Percentiles rank a stretch among this genome's conserved stretches.
Conservation (phyloP, 257 asterid species). For the Anisodus tanguticus region DNA sequence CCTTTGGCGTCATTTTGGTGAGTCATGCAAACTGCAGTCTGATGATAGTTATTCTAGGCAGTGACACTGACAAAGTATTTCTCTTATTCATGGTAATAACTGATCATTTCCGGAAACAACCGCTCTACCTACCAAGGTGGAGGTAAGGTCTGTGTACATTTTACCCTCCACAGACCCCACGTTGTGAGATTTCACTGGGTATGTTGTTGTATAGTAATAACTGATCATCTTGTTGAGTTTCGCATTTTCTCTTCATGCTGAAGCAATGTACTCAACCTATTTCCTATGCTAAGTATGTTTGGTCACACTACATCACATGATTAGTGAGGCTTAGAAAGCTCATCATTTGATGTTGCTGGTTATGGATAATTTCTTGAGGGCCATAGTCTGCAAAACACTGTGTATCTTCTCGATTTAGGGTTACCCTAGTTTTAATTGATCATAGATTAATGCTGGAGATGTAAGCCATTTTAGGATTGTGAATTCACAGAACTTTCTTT, state of each 20-base stretch:
- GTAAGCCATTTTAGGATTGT: conserved; percentile 8
- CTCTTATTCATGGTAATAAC: neutral
- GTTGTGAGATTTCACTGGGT: too few relatives aligned
- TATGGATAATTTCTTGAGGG: neutral
- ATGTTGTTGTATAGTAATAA: neutral
- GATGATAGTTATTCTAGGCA: neutral
- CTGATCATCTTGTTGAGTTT: neutral
- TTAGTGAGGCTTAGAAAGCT: neutral
- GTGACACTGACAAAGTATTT: neutral
- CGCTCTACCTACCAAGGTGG: too few relatives aligned
- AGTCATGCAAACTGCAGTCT: neutral
- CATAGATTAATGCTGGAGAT: neutral
- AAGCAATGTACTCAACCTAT: neutral
- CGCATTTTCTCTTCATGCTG: neutral
- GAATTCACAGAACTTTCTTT: conserved; percentile 2
- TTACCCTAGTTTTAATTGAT: neutral
- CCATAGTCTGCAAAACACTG: conserved; percentile 9
- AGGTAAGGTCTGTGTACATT: too few relatives aligned
- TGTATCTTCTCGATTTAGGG: neutral
- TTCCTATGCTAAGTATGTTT: neutral
- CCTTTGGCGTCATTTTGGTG: conserved; percentile 42
- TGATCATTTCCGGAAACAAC: neutral
- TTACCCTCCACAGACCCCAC: too few relatives aligned
- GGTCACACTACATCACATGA: neutral
- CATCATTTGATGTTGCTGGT: neutral